Evolutionary conservation across 1,284 basidiomycete species (phyloP).

Genomic region (Austropuccinia psidii): DNA sequence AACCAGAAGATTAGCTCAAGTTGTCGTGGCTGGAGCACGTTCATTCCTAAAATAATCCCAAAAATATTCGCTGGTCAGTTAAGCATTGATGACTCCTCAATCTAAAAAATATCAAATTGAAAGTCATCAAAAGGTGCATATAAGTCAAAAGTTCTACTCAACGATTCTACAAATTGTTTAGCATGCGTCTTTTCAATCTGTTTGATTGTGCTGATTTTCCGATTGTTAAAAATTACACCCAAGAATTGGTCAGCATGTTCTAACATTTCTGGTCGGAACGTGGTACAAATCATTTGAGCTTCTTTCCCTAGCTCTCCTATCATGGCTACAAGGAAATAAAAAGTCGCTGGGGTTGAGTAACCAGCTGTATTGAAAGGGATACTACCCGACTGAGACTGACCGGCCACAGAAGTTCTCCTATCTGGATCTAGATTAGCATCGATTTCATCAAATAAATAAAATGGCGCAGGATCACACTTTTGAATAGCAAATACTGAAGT

Average conservation of each 20-base stretch:
- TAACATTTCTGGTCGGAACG: conserved; percentile 95
- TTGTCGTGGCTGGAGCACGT: conserved; percentile 15
- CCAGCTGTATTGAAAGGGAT: too few relatives aligned
- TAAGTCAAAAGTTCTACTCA: not conserved
- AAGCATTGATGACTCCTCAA: not conserved
- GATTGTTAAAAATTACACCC: conserved; percentile 96
- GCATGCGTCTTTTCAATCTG: conserved; percentile 34
- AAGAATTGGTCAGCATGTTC: conserved; percentile 92
- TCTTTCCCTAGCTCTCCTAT: conserved; percentile 76
- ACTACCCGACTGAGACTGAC: conserved; percentile 5
- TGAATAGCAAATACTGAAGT: conserved; percentile 90
- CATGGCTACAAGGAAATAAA: conserved; percentile 56
- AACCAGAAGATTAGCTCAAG: too few relatives aligned
- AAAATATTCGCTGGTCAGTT: not conserved
- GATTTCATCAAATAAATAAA: conserved; percentile 99
- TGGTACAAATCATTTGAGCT: conserved; percentile 97
- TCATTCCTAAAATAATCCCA: conserved; percentile 15
- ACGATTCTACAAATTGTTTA: conserved; percentile 37
- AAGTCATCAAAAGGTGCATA: not conserved
- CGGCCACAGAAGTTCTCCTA: conserved; percentile 90
- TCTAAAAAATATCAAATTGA: not conserved
- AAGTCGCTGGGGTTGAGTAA: too few relatives aligned
- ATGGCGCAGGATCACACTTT: conserved; percentile 97
- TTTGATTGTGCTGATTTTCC: conserved; percentile 59
- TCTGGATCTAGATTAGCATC: conserved; percentile 97